Evolutionary conservation across 2,329 filamentous ascomycete genomes (phyloP).

Genomic region (Alternaria sp.): DNA sequence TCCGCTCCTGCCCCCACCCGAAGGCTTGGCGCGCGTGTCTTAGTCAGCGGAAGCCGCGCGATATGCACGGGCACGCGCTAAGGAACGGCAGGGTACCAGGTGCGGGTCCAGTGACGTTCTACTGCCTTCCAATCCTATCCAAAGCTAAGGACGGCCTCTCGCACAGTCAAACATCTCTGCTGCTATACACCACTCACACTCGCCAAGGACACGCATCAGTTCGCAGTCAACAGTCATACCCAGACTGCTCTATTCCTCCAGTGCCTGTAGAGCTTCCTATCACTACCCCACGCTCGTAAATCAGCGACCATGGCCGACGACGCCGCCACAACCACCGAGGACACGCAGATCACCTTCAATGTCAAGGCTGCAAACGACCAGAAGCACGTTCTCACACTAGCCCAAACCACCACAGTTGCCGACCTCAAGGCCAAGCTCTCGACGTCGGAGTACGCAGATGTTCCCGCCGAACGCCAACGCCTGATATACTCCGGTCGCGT

Average conservation of each 20-base stretch:
- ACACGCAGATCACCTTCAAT: slow-evolving; percentile 89
- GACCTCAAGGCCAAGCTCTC: slow-evolving; percentile 92
- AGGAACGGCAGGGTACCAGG: slow-evolving; percentile 11
- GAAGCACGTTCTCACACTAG: slow-evolving; percentile 82
- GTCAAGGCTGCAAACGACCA: slow-evolving; percentile 95
- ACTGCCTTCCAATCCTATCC: slow-evolving; percentile 35
- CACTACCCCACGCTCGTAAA: slow-evolving; percentile 13
- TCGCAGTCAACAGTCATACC: background rate
- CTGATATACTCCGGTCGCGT: slow-evolving; percentile 97
- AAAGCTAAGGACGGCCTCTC: slow-evolving; percentile 13
- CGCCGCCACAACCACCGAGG: slow-evolving; percentile 59
- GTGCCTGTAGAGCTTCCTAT: background rate
- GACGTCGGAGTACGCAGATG: slow-evolving; percentile 79
- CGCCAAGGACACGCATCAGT: slow-evolving; percentile 6
- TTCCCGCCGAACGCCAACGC: slow-evolving; percentile 86
- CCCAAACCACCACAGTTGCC: slow-evolving; percentile 75
- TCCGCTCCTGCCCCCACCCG: slow-evolving; percentile 7
- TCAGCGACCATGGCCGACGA: slow-evolving; percentile 67
- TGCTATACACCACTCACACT: slow-evolving; percentile 3
- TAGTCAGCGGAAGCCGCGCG: slow-evolving; percentile 10
- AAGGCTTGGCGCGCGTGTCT: background rate
- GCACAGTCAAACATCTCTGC: slow-evolving; percentile 11
- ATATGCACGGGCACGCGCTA: slow-evolving; percentile 19
- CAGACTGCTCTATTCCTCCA: background rate
- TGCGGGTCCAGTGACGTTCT: slow-evolving; percentile 34